phyloP scores from a whole-genome alignment of 352 stramenopile genomes.

The Pythium vanterpoolii region DNA sequence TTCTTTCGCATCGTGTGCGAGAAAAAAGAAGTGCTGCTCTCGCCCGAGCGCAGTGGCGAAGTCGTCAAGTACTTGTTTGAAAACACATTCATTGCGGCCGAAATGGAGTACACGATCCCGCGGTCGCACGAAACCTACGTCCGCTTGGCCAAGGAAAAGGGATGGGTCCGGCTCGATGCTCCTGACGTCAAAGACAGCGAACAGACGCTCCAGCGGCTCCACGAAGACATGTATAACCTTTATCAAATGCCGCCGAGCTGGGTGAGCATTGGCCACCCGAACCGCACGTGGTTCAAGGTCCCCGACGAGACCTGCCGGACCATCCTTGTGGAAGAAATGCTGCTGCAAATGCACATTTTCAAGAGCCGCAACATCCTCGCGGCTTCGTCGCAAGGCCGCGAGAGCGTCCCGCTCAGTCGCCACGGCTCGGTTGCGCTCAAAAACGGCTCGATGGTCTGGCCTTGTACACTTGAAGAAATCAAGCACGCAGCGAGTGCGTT shows the following conservation, averaged over 20 bases:
- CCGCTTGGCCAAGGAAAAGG: constrained; percentile 72
- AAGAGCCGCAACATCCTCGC: constrained; percentile 64
- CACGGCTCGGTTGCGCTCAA: constrained; percentile 46
- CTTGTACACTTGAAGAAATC: constrained; percentile 77
- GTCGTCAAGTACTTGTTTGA: constrained; percentile 61
- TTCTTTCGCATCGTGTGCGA: constrained; percentile 70
- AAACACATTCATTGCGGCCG: constrained; percentile 69
- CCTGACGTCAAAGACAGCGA: constrained; percentile 11
- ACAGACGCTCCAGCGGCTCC: constrained; percentile 56
- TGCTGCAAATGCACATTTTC: constrained; percentile 75
- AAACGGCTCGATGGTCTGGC: constrained; percentile 47
- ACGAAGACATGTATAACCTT: constrained; percentile 75
- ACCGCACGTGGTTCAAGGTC: constrained; percentile 82
- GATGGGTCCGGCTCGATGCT: constrained; percentile 62
- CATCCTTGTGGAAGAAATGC: constrained; percentile 66
- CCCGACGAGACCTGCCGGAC: constrained; percentile 62
- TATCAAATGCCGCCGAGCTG: constrained; percentile 73
- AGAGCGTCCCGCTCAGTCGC: constrained; percentile 64
- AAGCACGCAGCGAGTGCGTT: constrained; percentile 75
- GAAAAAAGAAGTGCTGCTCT: constrained; percentile 74
- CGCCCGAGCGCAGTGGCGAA: constrained; percentile 61
- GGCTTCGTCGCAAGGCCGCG: constrained; percentile 65
- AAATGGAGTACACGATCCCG: constrained; percentile 80
- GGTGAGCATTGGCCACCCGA: constrained; percentile 75
- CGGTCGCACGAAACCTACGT: constrained; percentile 72